Percentiles rank a stretch among this genome's conserved stretches.
Conservation (phyloP, 2,329 filamentous ascomycete genomes). For the Aspergillus sp. region DNA sequence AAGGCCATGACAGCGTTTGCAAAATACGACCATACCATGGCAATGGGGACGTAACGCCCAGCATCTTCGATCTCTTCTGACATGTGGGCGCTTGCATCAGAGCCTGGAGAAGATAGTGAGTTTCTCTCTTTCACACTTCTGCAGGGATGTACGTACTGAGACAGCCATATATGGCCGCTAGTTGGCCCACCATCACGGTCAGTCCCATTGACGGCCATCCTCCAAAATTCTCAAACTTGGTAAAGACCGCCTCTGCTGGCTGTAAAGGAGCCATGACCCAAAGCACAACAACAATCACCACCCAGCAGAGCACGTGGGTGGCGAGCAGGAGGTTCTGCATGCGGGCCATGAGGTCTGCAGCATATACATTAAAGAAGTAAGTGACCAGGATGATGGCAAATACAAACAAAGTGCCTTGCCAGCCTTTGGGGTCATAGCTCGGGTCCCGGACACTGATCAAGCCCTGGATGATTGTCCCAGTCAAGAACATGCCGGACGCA, state of each 20-base stretch:
- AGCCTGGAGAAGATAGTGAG: too few relatives aligned
- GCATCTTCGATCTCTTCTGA: too few relatives aligned
- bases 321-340: conserved; percentile 35
- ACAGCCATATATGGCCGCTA: too few relatives aligned
- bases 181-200: conserved; percentile 19
- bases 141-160: too few relatives aligned
- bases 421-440: conserved; percentile 37
- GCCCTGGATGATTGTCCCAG: conserved; percentile 45
- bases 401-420: conserved; percentile 48
- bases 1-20: too few relatives aligned
- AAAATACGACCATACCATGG: too few relatives aligned
- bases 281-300: conserved; percentile 25
- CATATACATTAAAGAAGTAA: conserved; percentile 38
- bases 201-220: conserved; percentile 34
- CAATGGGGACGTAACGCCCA: too few relatives aligned
- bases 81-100: too few relatives aligned
- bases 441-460: conserved; percentile 39
- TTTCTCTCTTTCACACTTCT: too few relatives aligned
- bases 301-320: conserved; percentile 34
- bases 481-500: conserved; percentile 45
- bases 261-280: conserved; percentile 29
- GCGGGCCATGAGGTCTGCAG: conserved; percentile 27
- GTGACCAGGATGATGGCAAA: conserved; percentile 42
- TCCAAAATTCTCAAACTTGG: conserved; percentile 31
- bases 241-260: conserved; percentile 27